phyloP scores from a whole-genome alignment of 2,329 filamentous ascomycete species.

The Curvularia verruculosa region DNA sequence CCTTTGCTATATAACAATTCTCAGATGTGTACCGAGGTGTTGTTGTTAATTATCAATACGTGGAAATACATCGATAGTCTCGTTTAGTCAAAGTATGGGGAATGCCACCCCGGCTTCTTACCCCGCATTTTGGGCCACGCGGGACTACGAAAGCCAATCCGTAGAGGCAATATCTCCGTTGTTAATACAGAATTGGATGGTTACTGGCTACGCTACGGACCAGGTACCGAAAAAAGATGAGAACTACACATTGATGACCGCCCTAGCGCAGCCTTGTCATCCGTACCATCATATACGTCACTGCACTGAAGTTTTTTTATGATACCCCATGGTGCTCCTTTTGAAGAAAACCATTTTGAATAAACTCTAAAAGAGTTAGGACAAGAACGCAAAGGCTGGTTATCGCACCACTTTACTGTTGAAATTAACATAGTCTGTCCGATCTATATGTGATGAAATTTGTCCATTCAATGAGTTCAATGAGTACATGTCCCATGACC shows the following conservation, averaged over 20 bases:
- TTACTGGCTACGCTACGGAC: conserved; percentile 16
- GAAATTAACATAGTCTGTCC: background rate
- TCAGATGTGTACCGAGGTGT: background rate
- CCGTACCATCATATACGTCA: background rate
- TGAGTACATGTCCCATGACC: conserved; percentile 17
- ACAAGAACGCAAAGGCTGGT: background rate
- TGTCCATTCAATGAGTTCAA: conserved; percentile 4
- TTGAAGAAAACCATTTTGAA: too few species aligned
- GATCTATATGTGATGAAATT: conserved; percentile 3
- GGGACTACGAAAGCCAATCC: conserved; percentile 8
- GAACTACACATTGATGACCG: conserved; percentile 2
- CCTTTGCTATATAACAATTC: background rate
- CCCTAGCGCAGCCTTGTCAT: background rate
- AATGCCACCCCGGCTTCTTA: conserved; percentile 10
- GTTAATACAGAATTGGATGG: conserved; percentile 11
- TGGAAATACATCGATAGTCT: background rate
- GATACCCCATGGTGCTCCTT: background rate
- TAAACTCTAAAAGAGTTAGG: background rate
- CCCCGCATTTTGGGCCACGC: conserved; percentile 21
- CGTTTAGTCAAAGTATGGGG: conserved; percentile 6
- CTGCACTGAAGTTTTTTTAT: background rate
- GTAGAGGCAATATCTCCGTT: conserved; percentile 19
- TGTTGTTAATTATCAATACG: background rate
- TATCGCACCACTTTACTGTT: background rate
- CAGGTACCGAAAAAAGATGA: background rate